Conservation (phyloP, 345 rosid genomes). For the Eutrema heterophyllum region DNA sequence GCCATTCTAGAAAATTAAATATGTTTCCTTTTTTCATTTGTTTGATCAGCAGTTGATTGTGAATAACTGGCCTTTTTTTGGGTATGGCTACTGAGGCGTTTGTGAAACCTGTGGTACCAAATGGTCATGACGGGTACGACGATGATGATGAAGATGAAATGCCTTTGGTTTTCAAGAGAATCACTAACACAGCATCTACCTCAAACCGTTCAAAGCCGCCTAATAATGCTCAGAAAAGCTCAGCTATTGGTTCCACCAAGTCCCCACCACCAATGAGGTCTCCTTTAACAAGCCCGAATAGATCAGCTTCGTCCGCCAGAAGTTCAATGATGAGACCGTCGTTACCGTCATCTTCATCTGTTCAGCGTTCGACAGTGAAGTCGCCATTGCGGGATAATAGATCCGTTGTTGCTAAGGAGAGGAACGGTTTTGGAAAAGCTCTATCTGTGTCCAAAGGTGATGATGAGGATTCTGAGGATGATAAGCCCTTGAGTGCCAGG, state of each 20-base stretch:
- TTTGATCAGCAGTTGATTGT: slow-evolving; percentile 13
- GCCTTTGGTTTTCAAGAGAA: slow-evolving; percentile 72
- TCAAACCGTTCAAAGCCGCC: slow-evolving; percentile 20
- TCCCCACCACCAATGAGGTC: slow-evolving; percentile 26
- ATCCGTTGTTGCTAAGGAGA: slow-evolving; percentile 43
- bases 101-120: slow-evolving; percentile 36
- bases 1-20: slow-evolving; percentile 3
- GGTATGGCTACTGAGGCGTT: slow-evolving; percentile 77
- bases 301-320: slow-evolving; percentile 23
- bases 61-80: slow-evolving; percentile 17
- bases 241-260: slow-evolving; percentile 10
- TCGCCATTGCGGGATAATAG: slow-evolving; percentile 15
- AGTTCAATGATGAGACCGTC: slow-evolving; percentile 21
- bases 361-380: slow-evolving; percentile 13
- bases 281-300: slow-evolving; percentile 26
- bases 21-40: slow-evolving; percentile 21
- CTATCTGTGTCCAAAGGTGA: slow-evolving; percentile 19
- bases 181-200: slow-evolving; percentile 11
- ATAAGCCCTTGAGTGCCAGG: slow-evolving; percentile 65
- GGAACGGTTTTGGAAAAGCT: slow-evolving; percentile 27
- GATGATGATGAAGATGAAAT: slow-evolving; percentile 46
- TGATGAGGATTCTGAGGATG: slow-evolving; percentile 72
- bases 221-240: neutral
- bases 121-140: slow-evolving; percentile 42
- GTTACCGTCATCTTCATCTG: slow-evolving; percentile 19